These are phyloP conservation scores for Phaeophleospora eucalypticola DNA, from an alignment of 2,329 filamentous ascomycete species.

Conservation along the genomic window DNA sequence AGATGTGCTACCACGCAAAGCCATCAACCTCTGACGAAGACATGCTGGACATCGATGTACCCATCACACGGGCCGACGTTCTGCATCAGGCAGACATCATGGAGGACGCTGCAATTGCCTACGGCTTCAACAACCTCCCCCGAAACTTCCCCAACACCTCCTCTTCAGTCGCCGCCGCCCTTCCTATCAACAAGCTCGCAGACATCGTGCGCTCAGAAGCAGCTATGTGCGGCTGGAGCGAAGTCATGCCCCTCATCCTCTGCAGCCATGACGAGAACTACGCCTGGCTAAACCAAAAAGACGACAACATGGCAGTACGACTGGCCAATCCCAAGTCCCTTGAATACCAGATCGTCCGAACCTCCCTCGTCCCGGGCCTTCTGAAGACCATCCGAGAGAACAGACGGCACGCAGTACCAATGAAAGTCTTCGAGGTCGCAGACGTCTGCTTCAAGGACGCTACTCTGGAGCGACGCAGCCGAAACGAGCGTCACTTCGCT, in stretches of 20 bases:
- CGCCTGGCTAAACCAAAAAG: constrained; percentile 83
- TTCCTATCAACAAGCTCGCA: constrained; percentile 88
- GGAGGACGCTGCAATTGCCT: constrained; percentile 95
- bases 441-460: constrained; percentile 91
- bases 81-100: constrained; percentile 97
- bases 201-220: constrained; percentile 87
- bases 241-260: constrained; percentile 92
- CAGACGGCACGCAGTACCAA: constrained; percentile 79
- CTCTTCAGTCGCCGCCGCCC: constrained; percentile 77
- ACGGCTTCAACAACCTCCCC: constrained; percentile 95
- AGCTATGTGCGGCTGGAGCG: constrained; percentile 91
- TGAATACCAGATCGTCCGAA: constrained; percentile 91
- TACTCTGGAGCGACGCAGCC: constrained; percentile 73
- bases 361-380: constrained; percentile 77
- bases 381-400: constrained; percentile 94
- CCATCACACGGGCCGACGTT: constrained; percentile 86
- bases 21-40: constrained; percentile 67
- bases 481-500: constrained; percentile 94
- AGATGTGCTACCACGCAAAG: constrained; percentile 82
- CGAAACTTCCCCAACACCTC: constrained; percentile 81
- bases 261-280: constrained; percentile 99
- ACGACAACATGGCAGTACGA: constrained; percentile 76
- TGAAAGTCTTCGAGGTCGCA: constrained; percentile 87
- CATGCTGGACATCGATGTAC: constrained; percentile 71
- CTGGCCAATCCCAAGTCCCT: constrained; percentile 89